Evolutionary conservation across 106 monocot species (phyloP).

Genomic region (Acanthochlamys bracteata): DNA sequence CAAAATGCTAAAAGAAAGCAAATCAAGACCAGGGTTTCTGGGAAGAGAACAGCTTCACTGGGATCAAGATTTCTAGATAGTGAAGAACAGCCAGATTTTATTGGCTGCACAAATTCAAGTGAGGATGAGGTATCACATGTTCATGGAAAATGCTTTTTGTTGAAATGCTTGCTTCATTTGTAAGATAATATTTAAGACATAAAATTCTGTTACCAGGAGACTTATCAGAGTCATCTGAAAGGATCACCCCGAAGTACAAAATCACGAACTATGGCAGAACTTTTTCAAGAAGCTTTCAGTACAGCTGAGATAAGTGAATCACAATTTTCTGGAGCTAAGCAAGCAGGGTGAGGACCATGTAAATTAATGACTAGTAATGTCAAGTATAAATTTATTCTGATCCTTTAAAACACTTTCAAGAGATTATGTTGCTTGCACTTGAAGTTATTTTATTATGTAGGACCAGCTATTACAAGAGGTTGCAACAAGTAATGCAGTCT

Average conservation of each 20-base stretch:
- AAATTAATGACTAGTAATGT: background rate
- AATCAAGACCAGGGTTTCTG: slow-evolving; percentile 17
- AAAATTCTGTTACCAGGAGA: slow-evolving; percentile 25
- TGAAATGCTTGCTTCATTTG: background rate
- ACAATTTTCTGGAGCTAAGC: slow-evolving; percentile 11
- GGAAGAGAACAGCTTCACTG: slow-evolving; percentile 29
- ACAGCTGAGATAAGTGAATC: slow-evolving; percentile 13
- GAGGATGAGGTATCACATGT: slow-evolving; percentile 52
- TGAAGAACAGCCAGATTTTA: too few relatives aligned
- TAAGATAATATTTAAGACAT: background rate
- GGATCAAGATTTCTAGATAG: slow-evolving; percentile 23
- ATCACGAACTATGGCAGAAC: slow-evolving; percentile 63
- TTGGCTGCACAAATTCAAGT: too few relatives aligned
- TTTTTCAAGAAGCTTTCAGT: slow-evolving; percentile 73
- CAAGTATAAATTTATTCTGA: background rate
- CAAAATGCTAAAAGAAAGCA: slow-evolving; percentile 25
- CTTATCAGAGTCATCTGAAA: slow-evolving; percentile 17
- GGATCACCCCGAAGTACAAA: slow-evolving; percentile 24
- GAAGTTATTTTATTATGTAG: slow-evolving; percentile 16
- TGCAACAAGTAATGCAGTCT: slow-evolving; percentile 61
- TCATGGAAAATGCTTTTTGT: background rate
- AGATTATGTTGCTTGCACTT: background rate
- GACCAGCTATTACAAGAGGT: slow-evolving; percentile 50
- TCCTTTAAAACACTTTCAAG: background rate
- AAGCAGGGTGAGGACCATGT: slow-evolving; percentile 25